Conservation (phyloP, 106 monocot genomes). For the Apostasia ramifera region DNA sequence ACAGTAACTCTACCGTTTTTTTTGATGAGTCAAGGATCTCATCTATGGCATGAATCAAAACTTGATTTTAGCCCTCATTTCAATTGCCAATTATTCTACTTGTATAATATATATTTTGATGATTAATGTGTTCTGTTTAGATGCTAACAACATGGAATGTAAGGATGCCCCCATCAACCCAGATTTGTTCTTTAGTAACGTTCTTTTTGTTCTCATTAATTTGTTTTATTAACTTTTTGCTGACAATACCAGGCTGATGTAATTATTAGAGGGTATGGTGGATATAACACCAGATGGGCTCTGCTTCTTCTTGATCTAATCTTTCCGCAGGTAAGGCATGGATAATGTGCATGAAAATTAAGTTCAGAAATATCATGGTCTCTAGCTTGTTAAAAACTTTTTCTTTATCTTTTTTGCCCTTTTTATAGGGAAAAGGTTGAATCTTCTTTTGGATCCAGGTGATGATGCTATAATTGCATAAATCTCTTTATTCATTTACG, state of each 20-base stretch:
- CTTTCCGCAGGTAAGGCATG: slow-evolving; percentile 59
- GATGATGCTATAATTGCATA: too few species aligned
- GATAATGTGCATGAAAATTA: background rate
- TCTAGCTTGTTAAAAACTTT: too few species aligned
- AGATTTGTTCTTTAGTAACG: background rate
- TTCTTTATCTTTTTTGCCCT: too few species aligned
- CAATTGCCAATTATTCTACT: background rate
- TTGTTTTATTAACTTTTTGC: background rate
- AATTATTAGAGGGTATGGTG: slow-evolving; percentile 86
- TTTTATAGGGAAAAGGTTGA: too few species aligned
- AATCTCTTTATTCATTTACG: too few species aligned
- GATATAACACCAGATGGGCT: slow-evolving; percentile 94
- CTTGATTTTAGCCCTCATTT: background rate
- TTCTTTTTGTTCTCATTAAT: background rate
- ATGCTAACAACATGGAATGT: too few species aligned
- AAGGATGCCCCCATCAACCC: too few species aligned
- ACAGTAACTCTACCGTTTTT: too few species aligned
- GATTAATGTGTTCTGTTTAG: too few species aligned
- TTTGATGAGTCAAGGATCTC: background rate
- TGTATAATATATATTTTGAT: too few species aligned
- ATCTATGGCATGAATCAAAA: background rate
- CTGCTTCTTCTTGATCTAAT: slow-evolving; percentile 65
- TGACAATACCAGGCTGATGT: slow-evolving; percentile 64
- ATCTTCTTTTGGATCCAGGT: too few species aligned
- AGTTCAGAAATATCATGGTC: too few species aligned